A percentile compares a stretch with the other conserved stretches of the same genome.
Evolutionary conservation across 345 rosid genomes (phyloP).

Genomic region (Orychophragmus violaceus): DNA sequence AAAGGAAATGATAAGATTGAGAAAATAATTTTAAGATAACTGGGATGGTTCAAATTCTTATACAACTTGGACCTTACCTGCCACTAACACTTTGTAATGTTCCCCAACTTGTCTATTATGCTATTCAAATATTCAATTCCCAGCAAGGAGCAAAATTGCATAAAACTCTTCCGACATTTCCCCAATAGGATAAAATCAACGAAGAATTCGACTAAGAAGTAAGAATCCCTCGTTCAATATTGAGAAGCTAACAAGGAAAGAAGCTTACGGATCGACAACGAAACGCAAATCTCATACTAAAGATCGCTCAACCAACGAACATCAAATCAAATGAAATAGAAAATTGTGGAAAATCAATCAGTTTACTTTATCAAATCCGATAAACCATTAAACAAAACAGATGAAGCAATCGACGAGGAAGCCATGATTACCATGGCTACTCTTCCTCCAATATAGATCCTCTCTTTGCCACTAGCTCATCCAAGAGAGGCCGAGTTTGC

Average conservation of each 20-base stretch:
- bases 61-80: background rate
- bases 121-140: slow-evolving; percentile 1
- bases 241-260: background rate
- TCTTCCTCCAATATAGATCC: slow-evolving; percentile 2
- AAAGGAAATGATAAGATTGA: background rate
- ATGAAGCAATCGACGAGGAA: background rate
- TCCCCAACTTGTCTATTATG: background rate
- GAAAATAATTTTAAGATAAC: background rate
- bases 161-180: background rate
- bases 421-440: slow-evolving; percentile 37
- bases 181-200: background rate
- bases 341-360: background rate
- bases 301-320: background rate
- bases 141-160: slow-evolving; percentile 1
- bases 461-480: slow-evolving; percentile 32
- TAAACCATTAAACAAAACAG: background rate
- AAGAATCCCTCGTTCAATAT: background rate
- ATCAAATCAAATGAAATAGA: background rate
- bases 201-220: background rate
- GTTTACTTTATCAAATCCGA: background rate
- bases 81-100: background rate
- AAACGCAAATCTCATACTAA: slow-evolving; percentile 7
- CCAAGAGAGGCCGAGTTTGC: slow-evolving; percentile 11
- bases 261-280: background rate
- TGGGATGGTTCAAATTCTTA: background rate